phyloP scores from a whole-genome alignment of 2,329 filamentous ascomycete genomes.

The Xylariomycetidae sp. region DNA sequence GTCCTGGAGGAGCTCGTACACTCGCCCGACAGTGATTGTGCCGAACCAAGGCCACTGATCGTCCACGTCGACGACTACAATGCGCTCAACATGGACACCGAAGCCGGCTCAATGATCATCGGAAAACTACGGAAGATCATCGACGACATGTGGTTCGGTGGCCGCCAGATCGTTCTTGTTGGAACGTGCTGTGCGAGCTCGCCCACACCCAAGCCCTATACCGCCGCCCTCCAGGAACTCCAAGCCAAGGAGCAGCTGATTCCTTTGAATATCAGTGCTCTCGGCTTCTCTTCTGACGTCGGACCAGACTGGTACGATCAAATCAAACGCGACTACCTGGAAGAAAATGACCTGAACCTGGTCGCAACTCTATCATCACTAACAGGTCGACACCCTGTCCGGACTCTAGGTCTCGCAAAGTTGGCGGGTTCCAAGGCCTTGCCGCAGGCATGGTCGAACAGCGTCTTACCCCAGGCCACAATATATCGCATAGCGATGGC shows the following conservation, averaged over 20 bases:
- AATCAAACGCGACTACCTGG: slow-evolving; percentile 15
- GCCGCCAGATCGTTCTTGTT: slow-evolving; percentile 67
- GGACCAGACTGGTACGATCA: slow-evolving; percentile 2
- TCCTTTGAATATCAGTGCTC: slow-evolving; percentile 16
- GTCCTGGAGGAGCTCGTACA: slow-evolving; percentile 51
- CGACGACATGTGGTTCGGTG: slow-evolving; percentile 64
- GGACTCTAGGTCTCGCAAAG: slow-evolving; percentile 11
- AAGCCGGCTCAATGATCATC: slow-evolving; percentile 61
- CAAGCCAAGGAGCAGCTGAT: slow-evolving; percentile 30
- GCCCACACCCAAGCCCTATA: slow-evolving; percentile 39
- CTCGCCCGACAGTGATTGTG: slow-evolving; percentile 32
- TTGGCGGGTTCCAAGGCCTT: slow-evolving; percentile 2
- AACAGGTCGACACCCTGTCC: slow-evolving; percentile 9
- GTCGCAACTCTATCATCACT: slow-evolving; percentile 18
- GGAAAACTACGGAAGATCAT: slow-evolving; percentile 64
- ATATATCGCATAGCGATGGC: slow-evolving; percentile 23
- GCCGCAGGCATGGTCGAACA: slow-evolving; percentile 9
- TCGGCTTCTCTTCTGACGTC: background rate
- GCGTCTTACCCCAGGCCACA: slow-evolving; percentile 18
- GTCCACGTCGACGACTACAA: slow-evolving; percentile 77
- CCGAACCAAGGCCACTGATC: slow-evolving; percentile 50
- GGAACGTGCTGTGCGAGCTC: slow-evolving; percentile 64
- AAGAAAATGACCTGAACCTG: slow-evolving; percentile 25
- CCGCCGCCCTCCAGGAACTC: slow-evolving; percentile 32
- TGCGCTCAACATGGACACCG: slow-evolving; percentile 63